Conservation (phyloP, 495 filamentous ascomycete genomes). For the Penicillium riverlandense region DNA sequence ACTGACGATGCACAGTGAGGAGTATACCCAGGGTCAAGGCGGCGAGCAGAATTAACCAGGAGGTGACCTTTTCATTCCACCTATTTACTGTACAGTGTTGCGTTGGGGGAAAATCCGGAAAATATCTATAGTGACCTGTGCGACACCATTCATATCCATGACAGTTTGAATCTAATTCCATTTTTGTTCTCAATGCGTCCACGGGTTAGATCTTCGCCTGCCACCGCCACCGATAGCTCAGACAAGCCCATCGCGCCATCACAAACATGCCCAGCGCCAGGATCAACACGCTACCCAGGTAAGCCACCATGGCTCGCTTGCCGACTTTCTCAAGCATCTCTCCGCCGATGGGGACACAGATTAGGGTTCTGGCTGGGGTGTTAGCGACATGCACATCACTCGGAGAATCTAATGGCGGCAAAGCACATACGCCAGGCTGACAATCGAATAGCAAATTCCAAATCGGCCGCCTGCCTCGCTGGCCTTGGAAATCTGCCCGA, state of each 20-base stretch:
- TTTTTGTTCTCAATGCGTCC: neutral
- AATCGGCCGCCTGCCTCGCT: slow-evolving; percentile 60
- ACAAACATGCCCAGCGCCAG: slow-evolving; percentile 29
- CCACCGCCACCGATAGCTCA: slow-evolving; percentile 42
- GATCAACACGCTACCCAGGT: slow-evolving; percentile 30
- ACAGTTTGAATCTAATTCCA: neutral
- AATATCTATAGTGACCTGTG: neutral
- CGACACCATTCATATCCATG: neutral
- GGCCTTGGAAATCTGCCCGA: slow-evolving; percentile 54
- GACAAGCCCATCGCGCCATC: slow-evolving; percentile 42
- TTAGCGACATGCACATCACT: neutral
- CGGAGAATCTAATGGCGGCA: neutral
- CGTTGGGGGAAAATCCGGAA: neutral
- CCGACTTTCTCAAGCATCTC: slow-evolving; percentile 36
- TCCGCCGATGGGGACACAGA: slow-evolving; percentile 34
- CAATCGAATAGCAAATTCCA: slow-evolving; percentile 59
- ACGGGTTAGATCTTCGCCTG: slow-evolving; percentile 22
- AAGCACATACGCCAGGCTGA: slow-evolving; percentile 45
- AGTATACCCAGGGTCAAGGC: slow-evolving; percentile 58
- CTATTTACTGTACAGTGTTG: neutral
- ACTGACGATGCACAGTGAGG: slow-evolving; percentile 43
- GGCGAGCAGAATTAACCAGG: slow-evolving; percentile 61
- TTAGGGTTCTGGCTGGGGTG: slow-evolving; percentile 20
- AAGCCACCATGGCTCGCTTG: slow-evolving; percentile 25
- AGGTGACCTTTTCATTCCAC: neutral